Base-by-base conservation (phyloP, 1,284 basidiomycete species). In the Fomitopsis betulina region DNA sequence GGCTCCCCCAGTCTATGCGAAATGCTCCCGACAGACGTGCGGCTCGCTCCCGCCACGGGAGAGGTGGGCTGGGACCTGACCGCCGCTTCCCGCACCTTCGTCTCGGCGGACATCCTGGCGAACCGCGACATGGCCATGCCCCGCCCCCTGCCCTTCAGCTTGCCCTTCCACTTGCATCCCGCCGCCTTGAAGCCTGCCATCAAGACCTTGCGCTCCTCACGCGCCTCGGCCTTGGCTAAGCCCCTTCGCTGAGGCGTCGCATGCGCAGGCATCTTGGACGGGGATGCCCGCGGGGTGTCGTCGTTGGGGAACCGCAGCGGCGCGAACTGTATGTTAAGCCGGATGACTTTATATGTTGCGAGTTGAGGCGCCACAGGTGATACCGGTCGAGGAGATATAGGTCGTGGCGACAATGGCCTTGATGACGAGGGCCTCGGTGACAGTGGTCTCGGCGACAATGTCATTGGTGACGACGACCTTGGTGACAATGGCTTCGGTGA, bases 391-490 rank as follows among this genome's bases (percentile, higher is more conserved):
- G 19, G n/a, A 40, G 39, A 21, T 9, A 2, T 35, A 15, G 35
- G 35, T 35, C 35, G 35, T 15, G 68, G 60, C 23, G 68, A 57
- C 19, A 82, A 72, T 27, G 75, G 73, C 21, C 63, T 64, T 30
- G 68, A 65, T 15, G 68, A 58, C 32, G 67, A 54, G 19, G 82
- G 78, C 12, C 80, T 70, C 58, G 79, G 67, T 61, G 72, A 76
- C 71, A 84, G 85, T 63, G 86, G 81, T 21, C 86, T 88, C 63
- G 83, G 87, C 40, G 87, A 89, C 65, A 87, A 88, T 60, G 86
- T 88, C 64, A 86, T 84, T n/a, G 87, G 90, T 57, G 88, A 89
- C 65, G 81, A 81, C 63, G 79, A 81, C 56, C 83, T 82, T 27
- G 82, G 83, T 33, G 82, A 84, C 38, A 75, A 75, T 35, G 76